Base-by-base conservation (phyloP, 768 basidiomycete genomes). In the Pulveroboletus ravenelii region DNA sequence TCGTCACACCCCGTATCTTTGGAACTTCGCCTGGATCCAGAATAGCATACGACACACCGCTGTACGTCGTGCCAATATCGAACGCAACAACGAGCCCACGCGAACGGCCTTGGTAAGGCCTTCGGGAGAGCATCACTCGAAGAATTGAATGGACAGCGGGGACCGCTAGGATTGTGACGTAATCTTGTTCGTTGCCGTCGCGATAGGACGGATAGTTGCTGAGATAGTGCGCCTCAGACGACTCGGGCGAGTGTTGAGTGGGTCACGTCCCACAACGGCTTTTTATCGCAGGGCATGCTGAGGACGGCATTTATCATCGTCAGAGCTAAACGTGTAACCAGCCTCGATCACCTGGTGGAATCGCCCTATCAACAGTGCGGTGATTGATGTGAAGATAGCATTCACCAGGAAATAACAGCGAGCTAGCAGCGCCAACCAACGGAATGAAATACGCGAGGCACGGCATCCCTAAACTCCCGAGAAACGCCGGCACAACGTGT, bases 51-150 rank as follows among this genome's bases (percentile, higher is more conserved):
- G 70, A 71, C 6, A 74, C 63, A 3, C 73, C 73, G 38, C 71
- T 69, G 49, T 62, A 75, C 15, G 74, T 74, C 0, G 73, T 74
- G 3, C 73, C 72, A 5, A 74, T 58, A 41, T 75, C 73, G 43
- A 75, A 67, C 0, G 68, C 70, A 8, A 75, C 57, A 42, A 74
- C 68, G 18, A 75, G 65, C 14, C 65, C 66, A 17, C 67, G 69
- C 25, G 52, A 39, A 20, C 61, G 60, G 15, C 77, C 78, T 13
- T 60, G 59, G 55, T 69, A 79, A 10, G 66, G 62, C n/a, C 68
- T 55, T 49, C 72, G 62, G 32, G 70, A 60, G 25, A 64, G 51
- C 72, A 73, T 72, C 17, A 20, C 13, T 40, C 17, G 6, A 41
- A 18, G 18, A 17, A 38, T 30, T 31, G 31, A 29, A 27, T 25